These are phyloP conservation scores for Vanderwaltozyma verrucispora DNA, from an alignment of 805 yeast genomes.

Conservation along the genomic window DNA sequence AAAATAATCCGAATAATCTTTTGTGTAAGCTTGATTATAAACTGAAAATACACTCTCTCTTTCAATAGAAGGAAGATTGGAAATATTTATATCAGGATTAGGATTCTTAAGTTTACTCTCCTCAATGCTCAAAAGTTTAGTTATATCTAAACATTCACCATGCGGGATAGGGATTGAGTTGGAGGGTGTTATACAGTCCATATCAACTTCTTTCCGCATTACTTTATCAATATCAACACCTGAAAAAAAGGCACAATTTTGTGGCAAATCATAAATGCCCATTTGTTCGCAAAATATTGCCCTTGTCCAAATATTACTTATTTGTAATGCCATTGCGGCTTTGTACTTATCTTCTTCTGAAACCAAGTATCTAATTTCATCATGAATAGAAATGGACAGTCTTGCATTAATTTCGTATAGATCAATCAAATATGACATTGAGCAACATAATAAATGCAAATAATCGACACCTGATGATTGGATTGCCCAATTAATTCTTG, in stretches of 20 bases:
- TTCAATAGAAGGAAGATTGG: conserved; percentile 11
- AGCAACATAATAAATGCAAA: conserved; percentile 67
- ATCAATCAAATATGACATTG: conserved; percentile 75
- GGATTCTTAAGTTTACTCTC: conserved; percentile 18
- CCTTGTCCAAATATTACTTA: conserved; percentile 91
- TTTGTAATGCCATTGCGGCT: conserved; percentile 75
- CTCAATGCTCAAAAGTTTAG: conserved; percentile 35
- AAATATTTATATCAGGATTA: conserved; percentile 12
- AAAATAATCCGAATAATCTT: conserved; percentile 19
- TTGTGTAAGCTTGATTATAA: conserved; percentile 20
- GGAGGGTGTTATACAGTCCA: conserved; percentile 88
- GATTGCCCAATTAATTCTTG: conserved; percentile 94
- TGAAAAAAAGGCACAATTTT: conserved; percentile 90
- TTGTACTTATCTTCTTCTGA: conserved; percentile 63
- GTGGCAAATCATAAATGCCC: conserved; percentile 85
- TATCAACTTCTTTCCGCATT: conserved; percentile 82
- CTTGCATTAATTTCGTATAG: conserved; percentile 64
- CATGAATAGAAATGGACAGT: conserved; percentile 82
- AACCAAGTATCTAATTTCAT: conserved; percentile 78
- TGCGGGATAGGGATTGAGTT: conserved; percentile 58
- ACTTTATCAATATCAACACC: conserved; percentile 86
- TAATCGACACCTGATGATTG: conserved; percentile 98
- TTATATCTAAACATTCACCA: conserved; percentile 69
- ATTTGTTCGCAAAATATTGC: conserved; percentile 90
- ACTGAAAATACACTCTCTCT: conserved; percentile 26